phyloP scores from a whole-genome alignment of 257 asterid genomes.

The Nicotiana sylvestris region DNA sequence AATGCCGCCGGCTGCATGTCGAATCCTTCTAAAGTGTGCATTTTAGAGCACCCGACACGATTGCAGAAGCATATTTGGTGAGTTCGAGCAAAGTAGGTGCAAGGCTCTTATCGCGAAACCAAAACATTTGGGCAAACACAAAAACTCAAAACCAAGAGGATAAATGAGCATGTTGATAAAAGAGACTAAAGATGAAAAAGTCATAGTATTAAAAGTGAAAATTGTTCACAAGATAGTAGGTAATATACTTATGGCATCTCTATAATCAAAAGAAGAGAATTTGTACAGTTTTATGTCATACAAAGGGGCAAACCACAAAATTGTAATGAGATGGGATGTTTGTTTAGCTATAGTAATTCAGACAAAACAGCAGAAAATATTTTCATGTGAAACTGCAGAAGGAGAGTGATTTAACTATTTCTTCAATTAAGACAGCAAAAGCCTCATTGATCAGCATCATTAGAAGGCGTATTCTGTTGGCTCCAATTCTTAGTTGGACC shows the following conservation, averaged over 20 bases:
- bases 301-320: slow-evolving; percentile 34
- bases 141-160: background rate
- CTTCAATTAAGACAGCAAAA: slow-evolving; percentile 33
- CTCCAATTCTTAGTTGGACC: slow-evolving; percentile 34
- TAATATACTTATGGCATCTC: slow-evolving; percentile 21
- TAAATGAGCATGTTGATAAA: background rate
- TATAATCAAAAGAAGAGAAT: slow-evolving; percentile 31
- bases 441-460: slow-evolving; percentile 43
- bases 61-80: too few relatives aligned
- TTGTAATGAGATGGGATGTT: slow-evolving; percentile 27
- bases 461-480: slow-evolving; percentile 34
- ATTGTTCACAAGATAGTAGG: background rate
- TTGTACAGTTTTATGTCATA: slow-evolving; percentile 49
- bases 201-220: background rate
- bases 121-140: too few relatives aligned
- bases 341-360: background rate
- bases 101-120: too few relatives aligned
- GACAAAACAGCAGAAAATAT: background rate
- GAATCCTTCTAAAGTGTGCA: too few relatives aligned
- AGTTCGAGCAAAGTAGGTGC: too few relatives aligned
- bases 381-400: background rate
- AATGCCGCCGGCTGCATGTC: too few relatives aligned
- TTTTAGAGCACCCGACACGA: too few relatives aligned
- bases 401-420: background rate
- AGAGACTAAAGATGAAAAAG: background rate